These are phyloP conservation scores for Penicillium sp. DNA, from an alignment of 2,329 filamentous ascomycete species.

Conservation along the genomic window DNA sequence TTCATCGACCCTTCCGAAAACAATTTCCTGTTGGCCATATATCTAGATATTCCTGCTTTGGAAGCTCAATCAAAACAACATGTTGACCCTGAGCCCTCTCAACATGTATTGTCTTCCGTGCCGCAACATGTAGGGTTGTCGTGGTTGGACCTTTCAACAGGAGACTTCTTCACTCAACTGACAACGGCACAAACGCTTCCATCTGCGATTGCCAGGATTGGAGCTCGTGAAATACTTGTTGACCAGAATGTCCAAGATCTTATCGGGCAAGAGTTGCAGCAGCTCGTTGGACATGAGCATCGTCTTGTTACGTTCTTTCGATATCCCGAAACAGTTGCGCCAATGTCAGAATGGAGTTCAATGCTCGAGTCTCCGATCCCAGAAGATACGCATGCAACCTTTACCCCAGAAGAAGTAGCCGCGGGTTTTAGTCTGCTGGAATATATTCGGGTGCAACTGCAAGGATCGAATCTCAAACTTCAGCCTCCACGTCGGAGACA, in stretches of 20 bases:
- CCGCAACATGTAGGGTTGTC: slow-evolving; percentile 68
- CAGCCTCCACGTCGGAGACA: slow-evolving; percentile 77
- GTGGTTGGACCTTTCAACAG: slow-evolving; percentile 94
- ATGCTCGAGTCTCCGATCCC: slow-evolving; percentile 75
- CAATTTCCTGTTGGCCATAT: slow-evolving; percentile 85
- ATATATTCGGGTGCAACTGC: slow-evolving; percentile 78
- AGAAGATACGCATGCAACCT: slow-evolving; percentile 52
- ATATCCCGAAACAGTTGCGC: slow-evolving; percentile 43
- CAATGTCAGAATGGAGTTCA: slow-evolving; percentile 65
- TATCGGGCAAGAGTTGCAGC: slow-evolving; percentile 62
- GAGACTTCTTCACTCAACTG: slow-evolving; percentile 84
- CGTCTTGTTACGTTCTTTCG: slow-evolving; percentile 73
- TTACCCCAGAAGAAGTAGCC: slow-evolving; percentile 67
- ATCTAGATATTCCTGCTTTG: slow-evolving; percentile 49
- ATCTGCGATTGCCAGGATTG: slow-evolving; percentile 79
- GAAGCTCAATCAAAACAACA: slow-evolving; percentile 21
- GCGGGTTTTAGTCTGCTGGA: slow-evolving; percentile 80
- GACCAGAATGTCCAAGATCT: slow-evolving; percentile 61
- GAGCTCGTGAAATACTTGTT: slow-evolving; percentile 80
- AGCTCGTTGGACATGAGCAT: slow-evolving; percentile 71
- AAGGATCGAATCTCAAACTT: slow-evolving; percentile 74
- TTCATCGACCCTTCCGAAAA: slow-evolving; percentile 94
- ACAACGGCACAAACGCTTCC: slow-evolving; percentile 69
- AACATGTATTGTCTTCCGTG: slow-evolving; percentile 31
- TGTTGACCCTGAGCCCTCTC: slow-evolving; percentile 22